Percentiles rank a stretch among this genome's conserved stretches.
Conservation (phyloP, 768 basidiomycete genomes). For the Clitopilus passeckerianus region DNA sequence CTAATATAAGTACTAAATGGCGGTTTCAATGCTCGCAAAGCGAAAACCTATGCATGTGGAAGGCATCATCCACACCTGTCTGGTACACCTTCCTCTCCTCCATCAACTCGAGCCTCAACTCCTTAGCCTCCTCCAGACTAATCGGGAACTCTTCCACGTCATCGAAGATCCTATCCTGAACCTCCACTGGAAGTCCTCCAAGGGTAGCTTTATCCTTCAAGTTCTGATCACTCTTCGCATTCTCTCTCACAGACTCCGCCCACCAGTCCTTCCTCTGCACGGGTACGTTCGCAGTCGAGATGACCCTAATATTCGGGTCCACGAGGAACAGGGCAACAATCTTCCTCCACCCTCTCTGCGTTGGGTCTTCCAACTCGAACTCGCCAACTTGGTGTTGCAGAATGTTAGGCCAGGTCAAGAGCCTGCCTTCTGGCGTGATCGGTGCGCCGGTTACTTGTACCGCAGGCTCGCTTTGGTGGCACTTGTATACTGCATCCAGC, state of each 20-base stretch:
- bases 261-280: constrained; percentile 8
- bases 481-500: constrained; percentile 5
- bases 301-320: constrained; percentile 11
- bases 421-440: constrained; percentile 8
- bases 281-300: constrained; percentile 9
- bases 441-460: constrained; percentile 9
- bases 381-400: constrained; percentile 10
- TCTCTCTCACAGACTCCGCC: not conserved
- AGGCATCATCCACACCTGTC: not conserved
- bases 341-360: constrained; percentile 9
- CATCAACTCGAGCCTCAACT: constrained; percentile 18
- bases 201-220: not conserved
- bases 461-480: not conserved
- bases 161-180: constrained; percentile 12
- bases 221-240: not conserved
- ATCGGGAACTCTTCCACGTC: constrained; percentile 17
- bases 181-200: constrained; percentile 15
- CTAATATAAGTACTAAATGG: too few species aligned
- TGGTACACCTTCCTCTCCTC: constrained; percentile 15
- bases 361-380: constrained; percentile 7
- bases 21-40: not conserved
- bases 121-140: constrained; percentile 16
- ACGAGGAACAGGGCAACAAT: constrained; percentile 14
- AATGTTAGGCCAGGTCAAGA: constrained; percentile 12
- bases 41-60: not conserved